Conservation (phyloP, 106 monocot species). For the Dendrobium catenatum region DNA sequence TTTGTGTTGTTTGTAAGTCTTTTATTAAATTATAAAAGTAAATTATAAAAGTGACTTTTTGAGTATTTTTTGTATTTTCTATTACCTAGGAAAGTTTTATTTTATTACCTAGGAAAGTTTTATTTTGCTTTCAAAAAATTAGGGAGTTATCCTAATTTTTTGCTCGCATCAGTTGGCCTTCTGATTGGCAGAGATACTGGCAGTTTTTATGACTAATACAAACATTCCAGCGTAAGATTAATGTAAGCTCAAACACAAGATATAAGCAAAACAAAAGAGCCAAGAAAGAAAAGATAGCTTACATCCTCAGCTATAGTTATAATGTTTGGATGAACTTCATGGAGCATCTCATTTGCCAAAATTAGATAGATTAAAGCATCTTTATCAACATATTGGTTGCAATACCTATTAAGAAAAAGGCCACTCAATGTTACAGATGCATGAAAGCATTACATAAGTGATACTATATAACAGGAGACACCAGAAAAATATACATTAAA, state of each 20-base stretch:
- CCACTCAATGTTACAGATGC: not conserved
- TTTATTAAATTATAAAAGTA: too few species aligned
- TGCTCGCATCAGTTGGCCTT: not conserved
- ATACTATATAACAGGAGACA: not conserved
- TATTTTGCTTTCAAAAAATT: too few species aligned
- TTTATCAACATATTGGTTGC: conserved; percentile 90
- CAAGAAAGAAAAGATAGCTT: conserved; percentile 16
- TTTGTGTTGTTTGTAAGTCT: too few species aligned
- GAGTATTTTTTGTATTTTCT: too few species aligned
- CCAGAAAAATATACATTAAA: not conserved
- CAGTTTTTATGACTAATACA: not conserved
- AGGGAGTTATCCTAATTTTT: too few species aligned
- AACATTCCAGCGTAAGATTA: not conserved
- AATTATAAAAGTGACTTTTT: too few species aligned
- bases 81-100: too few species aligned
- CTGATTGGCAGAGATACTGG: not conserved
- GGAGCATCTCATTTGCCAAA: conserved; percentile 97
- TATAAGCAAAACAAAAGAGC: conserved; percentile 4
- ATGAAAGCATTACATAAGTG: not conserved
- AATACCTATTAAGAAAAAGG: conserved; percentile 42
- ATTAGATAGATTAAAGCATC: conserved; percentile 90
- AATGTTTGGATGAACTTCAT: conserved; percentile 79
- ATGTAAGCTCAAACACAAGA: not conserved
- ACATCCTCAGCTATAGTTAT: conserved; percentile 98
- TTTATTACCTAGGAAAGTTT: too few species aligned